Conservation (phyloP, 208 protist species). For the Leishmania turanica region DNA sequence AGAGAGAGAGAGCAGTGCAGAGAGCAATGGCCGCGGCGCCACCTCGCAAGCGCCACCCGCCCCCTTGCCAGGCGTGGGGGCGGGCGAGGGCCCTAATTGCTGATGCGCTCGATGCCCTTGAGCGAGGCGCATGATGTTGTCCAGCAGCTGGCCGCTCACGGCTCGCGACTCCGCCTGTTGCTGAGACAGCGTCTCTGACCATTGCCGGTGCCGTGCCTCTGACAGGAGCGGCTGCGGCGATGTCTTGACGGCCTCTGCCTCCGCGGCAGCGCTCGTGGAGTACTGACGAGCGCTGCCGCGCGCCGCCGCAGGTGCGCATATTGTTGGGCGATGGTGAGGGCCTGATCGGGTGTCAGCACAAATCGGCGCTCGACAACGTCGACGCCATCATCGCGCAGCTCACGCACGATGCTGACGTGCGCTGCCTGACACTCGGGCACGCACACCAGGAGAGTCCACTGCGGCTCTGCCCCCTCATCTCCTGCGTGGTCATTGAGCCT, state of each 20-base stretch:
- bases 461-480: conserved; percentile 1
- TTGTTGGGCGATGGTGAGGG: conserved; percentile 45
- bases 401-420: conserved; percentile 60
- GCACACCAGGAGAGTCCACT: conserved; percentile 70
- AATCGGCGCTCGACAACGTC: conserved; percentile 57
- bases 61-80: background rate
- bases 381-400: conserved; percentile 55
- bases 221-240: conserved; percentile 2
- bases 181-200: background rate
- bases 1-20: background rate
- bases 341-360: conserved; percentile 47
- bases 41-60: background rate
- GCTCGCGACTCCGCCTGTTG: background rate
- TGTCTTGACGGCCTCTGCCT: conserved; percentile 1
- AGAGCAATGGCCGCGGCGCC: background rate
- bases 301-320: conserved; percentile 49
- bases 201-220: background rate
- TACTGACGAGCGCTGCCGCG: background rate
- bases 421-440: conserved; percentile 58
- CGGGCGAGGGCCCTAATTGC: background rate
- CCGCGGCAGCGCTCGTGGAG: background rate
- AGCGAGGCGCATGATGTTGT: conserved; percentile 20
- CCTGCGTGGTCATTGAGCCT: background rate
- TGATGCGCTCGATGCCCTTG: conserved; percentile 14
- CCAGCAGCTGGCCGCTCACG: conserved; percentile 16